These are phyloP conservation scores for Dictyostelium intermedium DNA, from an alignment of 78 protist genomes.

Conservation along the genomic window DNA sequence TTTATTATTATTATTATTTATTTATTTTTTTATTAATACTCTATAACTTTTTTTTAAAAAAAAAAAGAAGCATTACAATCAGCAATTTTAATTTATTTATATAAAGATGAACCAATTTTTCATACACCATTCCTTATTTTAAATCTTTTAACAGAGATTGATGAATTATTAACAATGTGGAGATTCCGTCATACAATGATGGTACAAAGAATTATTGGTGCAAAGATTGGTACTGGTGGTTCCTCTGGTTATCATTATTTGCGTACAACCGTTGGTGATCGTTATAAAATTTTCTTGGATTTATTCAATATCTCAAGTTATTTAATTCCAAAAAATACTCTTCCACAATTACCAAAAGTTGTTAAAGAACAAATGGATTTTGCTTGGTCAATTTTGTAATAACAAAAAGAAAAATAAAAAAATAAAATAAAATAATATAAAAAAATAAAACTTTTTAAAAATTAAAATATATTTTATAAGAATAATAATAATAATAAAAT, in stretches of 20 bases:
- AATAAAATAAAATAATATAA: no score
- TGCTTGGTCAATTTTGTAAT: slow-evolving; percentile 43
- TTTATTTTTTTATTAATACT: no score
- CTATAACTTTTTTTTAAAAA: no score
- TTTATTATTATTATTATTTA: neutral
- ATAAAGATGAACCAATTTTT: slow-evolving; percentile 75
- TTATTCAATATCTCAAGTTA: slow-evolving; percentile 80
- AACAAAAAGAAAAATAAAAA: no score
- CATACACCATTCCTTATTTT: slow-evolving; percentile 71
- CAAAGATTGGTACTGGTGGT: slow-evolving; percentile 89
- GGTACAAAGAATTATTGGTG: slow-evolving; percentile 91
- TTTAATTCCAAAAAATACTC: slow-evolving; percentile 82
- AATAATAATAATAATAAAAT: neutral
- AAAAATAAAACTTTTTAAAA: neutral
- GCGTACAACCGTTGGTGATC: slow-evolving; percentile 77
- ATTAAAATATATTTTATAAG: neutral
- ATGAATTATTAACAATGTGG: slow-evolving; percentile 83
- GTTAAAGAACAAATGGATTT: slow-evolving; percentile 58
- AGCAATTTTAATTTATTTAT: slow-evolving; percentile 77
- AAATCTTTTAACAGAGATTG: slow-evolving; percentile 73
- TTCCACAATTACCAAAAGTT: slow-evolving; percentile 54
- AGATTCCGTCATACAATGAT: slow-evolving; percentile 84
- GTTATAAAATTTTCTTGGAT: slow-evolving; percentile 82
- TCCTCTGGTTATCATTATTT: slow-evolving; percentile 89
- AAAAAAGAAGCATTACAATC: slow-evolving; percentile 73